A percentile compares a stretch with the other conserved stretches of the same genome.
Conservation (phyloP, 305 asterid species). For the Rubia tinctorum region DNA sequence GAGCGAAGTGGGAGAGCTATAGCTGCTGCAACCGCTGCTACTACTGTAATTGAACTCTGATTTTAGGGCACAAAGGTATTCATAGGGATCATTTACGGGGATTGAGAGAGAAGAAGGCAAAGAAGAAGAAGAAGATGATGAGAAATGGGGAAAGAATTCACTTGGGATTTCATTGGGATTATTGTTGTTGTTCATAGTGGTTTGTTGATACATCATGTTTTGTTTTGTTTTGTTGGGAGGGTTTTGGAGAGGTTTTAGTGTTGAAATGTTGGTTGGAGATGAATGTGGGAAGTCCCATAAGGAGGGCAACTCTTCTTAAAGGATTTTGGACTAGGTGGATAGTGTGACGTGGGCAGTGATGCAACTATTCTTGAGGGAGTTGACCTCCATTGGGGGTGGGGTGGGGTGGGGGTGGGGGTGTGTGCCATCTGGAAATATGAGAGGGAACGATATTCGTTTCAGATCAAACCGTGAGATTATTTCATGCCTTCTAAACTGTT, state of each 20-base stretch:
- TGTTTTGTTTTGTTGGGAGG: slow-evolving; percentile 3
- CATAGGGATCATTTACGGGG: slow-evolving; percentile 40
- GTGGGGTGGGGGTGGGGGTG: background rate
- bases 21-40: slow-evolving; percentile 63
- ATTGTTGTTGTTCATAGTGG: slow-evolving; percentile 19
- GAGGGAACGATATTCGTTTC: background rate
- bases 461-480: background rate
- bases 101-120: slow-evolving; percentile 41
- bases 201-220: slow-evolving; percentile 65
- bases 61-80: slow-evolving; percentile 43
- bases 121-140: slow-evolving; percentile 22
- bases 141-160: slow-evolving; percentile 32
- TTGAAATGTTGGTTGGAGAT: background rate
- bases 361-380: slow-evolving; percentile 40
- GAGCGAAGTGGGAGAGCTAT: slow-evolving; percentile 53
- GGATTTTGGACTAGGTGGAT: slow-evolving; percentile 39
- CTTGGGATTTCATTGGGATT: slow-evolving; percentile 25
- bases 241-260: slow-evolving; percentile 20
- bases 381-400: slow-evolving; percentile 52
- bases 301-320: slow-evolving; percentile 42
- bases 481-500: too few relatives aligned
- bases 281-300: slow-evolving; percentile 18
- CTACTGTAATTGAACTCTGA: slow-evolving; percentile 49
- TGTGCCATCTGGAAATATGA: background rate
- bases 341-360: slow-evolving; percentile 54